Evolutionary conservation across 164 flowering plant genomes (phyloP).

Genomic region (Aristolochia fimbriata): DNA sequence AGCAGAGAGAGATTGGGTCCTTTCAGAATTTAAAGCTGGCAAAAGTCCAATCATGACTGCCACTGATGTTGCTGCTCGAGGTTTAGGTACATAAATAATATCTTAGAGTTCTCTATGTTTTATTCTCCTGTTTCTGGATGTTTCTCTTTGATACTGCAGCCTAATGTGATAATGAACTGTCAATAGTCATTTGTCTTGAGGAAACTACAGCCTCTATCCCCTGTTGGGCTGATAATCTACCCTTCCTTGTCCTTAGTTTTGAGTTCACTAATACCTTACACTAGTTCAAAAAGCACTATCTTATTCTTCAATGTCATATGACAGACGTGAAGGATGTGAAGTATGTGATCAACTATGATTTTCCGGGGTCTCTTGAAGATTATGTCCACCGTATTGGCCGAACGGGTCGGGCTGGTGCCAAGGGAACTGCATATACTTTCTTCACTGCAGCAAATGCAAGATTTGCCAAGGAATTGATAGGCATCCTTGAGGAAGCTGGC

Average conservation of each 20-base stretch:
- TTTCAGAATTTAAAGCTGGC: slow-evolving; percentile 93
- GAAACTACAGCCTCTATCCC: no score
- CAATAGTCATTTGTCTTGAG: no score
- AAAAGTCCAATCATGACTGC: slow-evolving; percentile 99
- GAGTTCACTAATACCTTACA: no score
- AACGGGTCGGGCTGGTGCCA: slow-evolving; percentile 95
- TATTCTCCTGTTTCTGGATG: background rate
- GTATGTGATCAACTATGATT: slow-evolving; percentile 87
- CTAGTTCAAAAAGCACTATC: background rate
- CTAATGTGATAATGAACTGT: no score
- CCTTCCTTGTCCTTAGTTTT: no score
- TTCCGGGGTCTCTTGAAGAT: slow-evolving; percentile 94
- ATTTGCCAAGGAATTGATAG: slow-evolving; percentile 87
- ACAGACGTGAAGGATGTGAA: slow-evolving; percentile 97
- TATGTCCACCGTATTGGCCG: slow-evolving; percentile 97
- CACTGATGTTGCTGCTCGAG: slow-evolving; percentile 99
- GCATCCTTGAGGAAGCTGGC: slow-evolving; percentile 91
- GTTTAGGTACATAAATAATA: slow-evolving; percentile 53
- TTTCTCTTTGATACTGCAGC: background rate
- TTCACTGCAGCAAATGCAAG: slow-evolving; percentile 95
- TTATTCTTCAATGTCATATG: slow-evolving; percentile 3
- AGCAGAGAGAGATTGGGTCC: slow-evolving; percentile 99
- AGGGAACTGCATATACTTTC: slow-evolving; percentile 91
- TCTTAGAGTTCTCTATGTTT: background rate
- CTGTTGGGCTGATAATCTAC: no score